These are phyloP conservation scores for Ascochyta koolunga DNA, from an alignment of 2,329 filamentous ascomycete genomes.

Conservation along the genomic window DNA sequence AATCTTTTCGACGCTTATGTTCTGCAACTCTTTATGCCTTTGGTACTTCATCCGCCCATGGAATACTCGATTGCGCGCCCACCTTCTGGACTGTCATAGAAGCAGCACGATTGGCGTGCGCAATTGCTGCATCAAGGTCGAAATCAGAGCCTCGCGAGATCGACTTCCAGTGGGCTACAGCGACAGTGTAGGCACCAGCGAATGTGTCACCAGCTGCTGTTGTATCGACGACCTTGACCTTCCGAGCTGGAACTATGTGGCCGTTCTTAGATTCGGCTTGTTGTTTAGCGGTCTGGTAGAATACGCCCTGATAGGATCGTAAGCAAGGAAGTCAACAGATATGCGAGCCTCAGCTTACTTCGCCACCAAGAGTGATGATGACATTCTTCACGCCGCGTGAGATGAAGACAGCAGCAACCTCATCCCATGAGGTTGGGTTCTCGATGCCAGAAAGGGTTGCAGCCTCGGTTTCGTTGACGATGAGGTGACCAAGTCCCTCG, in stretches of 20 bases:
- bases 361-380: conserved; percentile 81
- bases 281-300: conserved; percentile 53
- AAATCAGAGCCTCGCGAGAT: conserved; percentile 51
- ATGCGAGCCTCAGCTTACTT: conserved; percentile 56
- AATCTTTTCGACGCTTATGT: not conserved
- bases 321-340: conserved; percentile 21
- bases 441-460: conserved; percentile 68
- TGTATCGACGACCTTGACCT: conserved; percentile 84
- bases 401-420: conserved; percentile 61
- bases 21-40: conserved; percentile 12
- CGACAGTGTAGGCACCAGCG: conserved; percentile 83
- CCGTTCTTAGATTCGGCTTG: conserved; percentile 53
- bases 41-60: conserved; percentile 64
- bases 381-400: conserved; percentile 73
- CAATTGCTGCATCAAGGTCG: conserved; percentile 63
- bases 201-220: conserved; percentile 96
- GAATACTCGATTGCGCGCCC: conserved; percentile 71
- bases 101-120: conserved; percentile 66
- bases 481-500: conserved; percentile 72
- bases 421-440: conserved; percentile 41
- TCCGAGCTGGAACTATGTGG: conserved; percentile 64
- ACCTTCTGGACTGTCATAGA: conserved; percentile 68
- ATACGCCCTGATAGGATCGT: conserved; percentile 44
- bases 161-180: conserved; percentile 62
- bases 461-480: conserved; percentile 92